A percentile compares a stretch with the other conserved stretches of the same genome.
phyloP scores from a whole-genome alignment of 345 rosid genomes.

The Kernera saxatilis region DNA sequence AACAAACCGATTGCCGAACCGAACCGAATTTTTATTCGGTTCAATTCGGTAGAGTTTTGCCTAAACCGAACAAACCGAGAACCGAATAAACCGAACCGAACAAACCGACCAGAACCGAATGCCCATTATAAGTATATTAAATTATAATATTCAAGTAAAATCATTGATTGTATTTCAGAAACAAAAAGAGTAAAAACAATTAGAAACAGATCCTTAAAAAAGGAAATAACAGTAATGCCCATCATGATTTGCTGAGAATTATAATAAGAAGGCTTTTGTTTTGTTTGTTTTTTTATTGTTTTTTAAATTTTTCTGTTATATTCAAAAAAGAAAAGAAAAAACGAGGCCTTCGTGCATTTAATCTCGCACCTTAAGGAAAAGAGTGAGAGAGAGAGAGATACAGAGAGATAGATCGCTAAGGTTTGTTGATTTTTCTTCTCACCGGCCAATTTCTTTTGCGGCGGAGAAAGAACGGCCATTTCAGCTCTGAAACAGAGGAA shows the following conservation, averaged over 20 bases:
- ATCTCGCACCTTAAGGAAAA: slow-evolving; percentile 1
- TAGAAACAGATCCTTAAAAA: slow-evolving; percentile 8
- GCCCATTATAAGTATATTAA: too few relatives aligned
- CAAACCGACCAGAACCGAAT: too few relatives aligned
- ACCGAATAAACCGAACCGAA: too few relatives aligned
- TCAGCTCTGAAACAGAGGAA: slow-evolving; percentile 1
- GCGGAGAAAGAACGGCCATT: neutral
- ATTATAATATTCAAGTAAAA: too few relatives aligned
- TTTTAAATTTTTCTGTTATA: neutral
- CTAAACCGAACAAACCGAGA: too few relatives aligned
- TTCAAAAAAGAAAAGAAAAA: neutral
- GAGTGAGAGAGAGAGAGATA: slow-evolving; percentile 1
- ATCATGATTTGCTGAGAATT: neutral
- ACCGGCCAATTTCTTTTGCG: slow-evolving; percentile 2
- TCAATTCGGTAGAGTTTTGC: too few relatives aligned
- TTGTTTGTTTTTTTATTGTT: neutral
- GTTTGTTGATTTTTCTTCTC: neutral
- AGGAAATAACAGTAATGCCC: slow-evolving; percentile 8
- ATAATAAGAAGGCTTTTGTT: neutral
- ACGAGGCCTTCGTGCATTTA: slow-evolving; percentile 16
- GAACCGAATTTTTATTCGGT: too few relatives aligned
- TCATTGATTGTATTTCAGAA: neutral
- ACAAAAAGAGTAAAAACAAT: neutral
- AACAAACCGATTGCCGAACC: too few relatives aligned
- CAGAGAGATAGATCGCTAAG: slow-evolving; percentile 10